Evolutionary conservation across 768 basidiomycete species (phyloP).

Genomic region (Termitomyces sp.): DNA sequence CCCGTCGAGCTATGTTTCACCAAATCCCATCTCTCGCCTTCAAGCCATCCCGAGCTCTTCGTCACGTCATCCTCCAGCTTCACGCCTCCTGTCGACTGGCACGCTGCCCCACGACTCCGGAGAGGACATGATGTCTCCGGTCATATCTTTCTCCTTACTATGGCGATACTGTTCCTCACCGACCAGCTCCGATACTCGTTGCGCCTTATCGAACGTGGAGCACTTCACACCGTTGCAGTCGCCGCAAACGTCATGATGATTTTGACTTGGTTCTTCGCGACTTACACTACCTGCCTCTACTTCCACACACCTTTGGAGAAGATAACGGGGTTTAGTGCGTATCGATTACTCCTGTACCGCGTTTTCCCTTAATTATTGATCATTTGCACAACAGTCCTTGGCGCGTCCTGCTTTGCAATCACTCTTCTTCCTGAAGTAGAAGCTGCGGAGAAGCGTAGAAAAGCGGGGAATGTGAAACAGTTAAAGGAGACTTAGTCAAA

Average conservation of each 20-base stretch:
- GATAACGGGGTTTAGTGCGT: slow-evolving; percentile 78
- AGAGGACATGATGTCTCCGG: slow-evolving; percentile 93
- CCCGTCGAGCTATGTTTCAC: slow-evolving; percentile 57
- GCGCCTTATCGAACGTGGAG: slow-evolving; percentile 34
- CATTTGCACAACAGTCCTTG: slow-evolving; percentile 15
- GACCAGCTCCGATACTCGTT: slow-evolving; percentile 68
- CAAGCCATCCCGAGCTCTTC: slow-evolving; percentile 66
- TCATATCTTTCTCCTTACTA: slow-evolving; percentile 86
- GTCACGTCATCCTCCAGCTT: slow-evolving; percentile 33
- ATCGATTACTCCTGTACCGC: not conserved
- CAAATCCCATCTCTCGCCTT: slow-evolving; percentile 47
- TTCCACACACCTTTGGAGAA: slow-evolving; percentile 92
- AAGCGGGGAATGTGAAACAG: slow-evolving; percentile 1
- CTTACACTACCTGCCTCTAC: slow-evolving; percentile 80
- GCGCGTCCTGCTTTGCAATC: slow-evolving; percentile 17
- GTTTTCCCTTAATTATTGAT: not conserved
- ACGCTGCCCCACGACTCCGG: slow-evolving; percentile 56
- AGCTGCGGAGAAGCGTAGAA: slow-evolving; percentile 5
- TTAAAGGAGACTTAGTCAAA: not conserved
- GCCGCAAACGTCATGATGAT: slow-evolving; percentile 45
- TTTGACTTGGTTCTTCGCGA: slow-evolving; percentile 68
- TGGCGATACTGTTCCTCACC: slow-evolving; percentile 73
- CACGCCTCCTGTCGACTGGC: slow-evolving; percentile 40
- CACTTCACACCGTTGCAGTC: slow-evolving; percentile 47
- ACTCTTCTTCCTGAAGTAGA: slow-evolving; percentile 15